Evolutionary conservation across 139 green algal species (phyloP).

Genomic region (Monoraphidium neglectum): DNA sequence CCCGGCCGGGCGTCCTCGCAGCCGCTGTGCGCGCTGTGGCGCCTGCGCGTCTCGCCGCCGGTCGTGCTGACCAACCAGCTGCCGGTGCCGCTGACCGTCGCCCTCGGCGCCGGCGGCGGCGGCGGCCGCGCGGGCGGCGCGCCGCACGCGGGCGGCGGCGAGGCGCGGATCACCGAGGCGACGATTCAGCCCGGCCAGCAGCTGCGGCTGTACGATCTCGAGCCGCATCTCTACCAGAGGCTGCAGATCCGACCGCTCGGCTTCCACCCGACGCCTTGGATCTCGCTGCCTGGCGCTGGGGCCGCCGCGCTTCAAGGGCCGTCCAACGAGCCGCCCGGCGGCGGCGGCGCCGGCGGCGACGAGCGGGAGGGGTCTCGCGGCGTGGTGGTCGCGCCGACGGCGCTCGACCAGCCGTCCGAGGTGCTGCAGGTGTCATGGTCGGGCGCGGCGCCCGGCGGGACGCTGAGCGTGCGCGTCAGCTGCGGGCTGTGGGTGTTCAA

Average conservation of each 20-base stretch:
- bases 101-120: conserved; percentile 12
- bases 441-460: neutral
- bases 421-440: conserved; percentile 5
- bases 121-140: too few species aligned
- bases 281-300: conserved; percentile 12
- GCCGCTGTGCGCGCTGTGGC: conserved; percentile 27
- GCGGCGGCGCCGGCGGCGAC: too few species aligned
- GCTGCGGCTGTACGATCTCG: conserved; percentile 21
- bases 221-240: conserved; percentile 2
- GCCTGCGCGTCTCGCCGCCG: conserved; percentile 49
- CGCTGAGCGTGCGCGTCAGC: conserved; percentile 8
- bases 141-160: too few species aligned
- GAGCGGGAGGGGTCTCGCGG: neutral
- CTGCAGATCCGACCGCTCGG: conserved; percentile 36
- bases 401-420: conserved; percentile 11
- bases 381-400: neutral
- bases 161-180: conserved; percentile 1
- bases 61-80: conserved; percentile 62
- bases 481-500: conserved; percentile 39
- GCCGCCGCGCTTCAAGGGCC: too few species aligned
- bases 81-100: conserved; percentile 50
- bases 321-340: too few species aligned
- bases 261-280: conserved; percentile 33
- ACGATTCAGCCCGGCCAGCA: conserved; percentile 2
- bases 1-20: neutral